Evolutionary conservation across 306 rosid species (phyloP), one percentile per base, ranked within the genome.

Genomic region (Lithocarpus polystachyus): DNA sequence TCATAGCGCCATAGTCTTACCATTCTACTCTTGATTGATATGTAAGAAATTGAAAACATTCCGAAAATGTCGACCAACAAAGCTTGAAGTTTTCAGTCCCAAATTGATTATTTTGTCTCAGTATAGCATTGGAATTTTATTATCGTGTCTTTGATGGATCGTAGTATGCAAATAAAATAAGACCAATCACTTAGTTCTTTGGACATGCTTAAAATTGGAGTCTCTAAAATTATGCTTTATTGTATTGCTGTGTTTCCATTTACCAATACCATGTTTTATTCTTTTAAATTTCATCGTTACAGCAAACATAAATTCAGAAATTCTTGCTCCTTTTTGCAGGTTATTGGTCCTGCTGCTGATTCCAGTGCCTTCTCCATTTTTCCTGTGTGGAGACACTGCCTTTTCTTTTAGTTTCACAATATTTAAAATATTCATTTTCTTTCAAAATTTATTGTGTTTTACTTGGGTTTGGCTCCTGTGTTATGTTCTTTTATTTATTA

Each of bases 281-380:
- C 29, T 52, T 17, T 61, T 43, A 45, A 68, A 78, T 81, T 29
- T 40, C 15, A 56, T 48, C 19, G 69, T 26, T 73, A 55, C 73
- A 43, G 24, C 57, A 71, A 14, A 22, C 52, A 61, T 29, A 17
- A 62, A 77, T 35, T 61, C 19, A 68, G 15, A 52, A 71, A 57
- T 54, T 73, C 18, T 60, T 79, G 70, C 51, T 78, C 24, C 23
- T 75, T 55, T 33, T 79, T 83, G 77, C 93, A 91, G 96, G 90
- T 77, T 75, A 82, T 67, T 67, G 72, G n/a, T 67, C 67, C 75
- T 40, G 71, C 54, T 10, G 55, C 72, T 61, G 55, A 75, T 73
- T 78, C 75, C 76, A n/a, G 73, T 80, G 69, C 76, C 86, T 79
- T 79, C 90, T 86, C 85, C 71, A 71, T 69, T 86, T 84, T 91